Conservation (phyloP, 169 alveolate genomes). For the Cryptosporidium sp. region DNA sequence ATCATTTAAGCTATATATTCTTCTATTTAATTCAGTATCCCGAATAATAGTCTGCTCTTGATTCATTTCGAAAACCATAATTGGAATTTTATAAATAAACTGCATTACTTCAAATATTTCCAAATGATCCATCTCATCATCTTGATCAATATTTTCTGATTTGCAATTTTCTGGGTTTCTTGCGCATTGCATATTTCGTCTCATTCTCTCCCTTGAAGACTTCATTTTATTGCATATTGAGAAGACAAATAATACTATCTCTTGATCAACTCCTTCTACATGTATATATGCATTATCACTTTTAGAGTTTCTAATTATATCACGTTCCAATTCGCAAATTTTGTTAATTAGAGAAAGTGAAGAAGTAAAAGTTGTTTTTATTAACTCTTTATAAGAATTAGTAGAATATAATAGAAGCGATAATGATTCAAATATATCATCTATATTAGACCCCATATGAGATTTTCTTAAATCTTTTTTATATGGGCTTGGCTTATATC, state of each 20-base stretch:
- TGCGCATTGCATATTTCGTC: background rate
- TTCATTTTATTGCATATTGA: constrained; percentile 9
- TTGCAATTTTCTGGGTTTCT: background rate
- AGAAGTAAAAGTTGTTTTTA: constrained; percentile 24
- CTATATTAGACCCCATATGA: background rate
- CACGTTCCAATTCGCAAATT: constrained; percentile 36
- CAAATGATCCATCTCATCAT: constrained; percentile 5
- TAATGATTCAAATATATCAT: constrained; percentile 57
- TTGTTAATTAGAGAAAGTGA: constrained; percentile 9
- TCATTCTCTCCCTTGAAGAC: background rate
- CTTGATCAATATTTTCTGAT: background rate
- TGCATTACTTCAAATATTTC: constrained; percentile 44
- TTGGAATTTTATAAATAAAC: constrained; percentile 53
- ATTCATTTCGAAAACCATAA: constrained; percentile 51
- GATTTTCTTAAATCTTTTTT: constrained; percentile 21
- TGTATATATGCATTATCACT: constrained; percentile 22
- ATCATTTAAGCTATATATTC: constrained; percentile 10
- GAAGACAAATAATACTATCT: constrained; percentile 27
- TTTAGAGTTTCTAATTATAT: constrained; percentile 13
- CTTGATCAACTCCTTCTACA: constrained; percentile 68
- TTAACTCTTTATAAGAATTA: background rate
- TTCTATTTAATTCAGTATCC: constrained; percentile 43
- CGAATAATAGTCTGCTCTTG: background rate
- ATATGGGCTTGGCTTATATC: constrained; percentile 54
- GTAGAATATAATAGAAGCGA: constrained; percentile 45